Percentiles rank a stretch among this genome's conserved stretches.
phyloP scores from a whole-genome alignment of 2,329 filamentous ascomycete genomes.

The Alternaria infectoria region DNA sequence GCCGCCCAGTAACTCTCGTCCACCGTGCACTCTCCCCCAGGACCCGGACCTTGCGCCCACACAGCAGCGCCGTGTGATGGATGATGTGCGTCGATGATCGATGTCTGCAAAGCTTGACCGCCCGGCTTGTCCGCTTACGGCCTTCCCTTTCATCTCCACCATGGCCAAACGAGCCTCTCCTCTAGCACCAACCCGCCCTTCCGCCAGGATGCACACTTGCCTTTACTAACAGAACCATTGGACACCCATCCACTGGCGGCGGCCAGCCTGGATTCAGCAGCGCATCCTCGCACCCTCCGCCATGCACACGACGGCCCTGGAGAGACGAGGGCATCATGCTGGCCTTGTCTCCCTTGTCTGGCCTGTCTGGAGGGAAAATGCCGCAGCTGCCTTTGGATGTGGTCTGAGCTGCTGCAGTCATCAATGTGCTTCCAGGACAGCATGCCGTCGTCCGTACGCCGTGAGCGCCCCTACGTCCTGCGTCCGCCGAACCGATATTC shows the following conservation, averaged over 20 bases:
- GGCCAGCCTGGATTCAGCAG: background rate
- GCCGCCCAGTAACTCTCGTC: background rate
- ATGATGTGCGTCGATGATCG: constrained; percentile 19
- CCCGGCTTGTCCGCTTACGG: background rate
- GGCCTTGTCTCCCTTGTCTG: constrained; percentile 1
- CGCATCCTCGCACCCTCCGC: background rate
- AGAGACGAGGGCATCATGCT: constrained; percentile 7
- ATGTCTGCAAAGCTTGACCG: constrained; percentile 11
- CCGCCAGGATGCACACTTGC: background rate
- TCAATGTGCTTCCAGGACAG: constrained; percentile 4
- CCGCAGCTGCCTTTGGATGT: constrained; percentile 14
- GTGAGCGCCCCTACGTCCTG: constrained; percentile 1
- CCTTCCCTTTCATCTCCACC: background rate
- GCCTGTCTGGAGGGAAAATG: constrained; percentile 17
- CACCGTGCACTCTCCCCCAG: constrained; percentile 2
- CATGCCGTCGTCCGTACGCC: constrained; percentile 8
- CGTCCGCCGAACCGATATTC: constrained; percentile 9
- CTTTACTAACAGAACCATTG: background rate
- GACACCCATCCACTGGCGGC: background rate
- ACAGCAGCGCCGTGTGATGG: constrained; percentile 1
- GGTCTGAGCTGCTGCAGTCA: constrained; percentile 17
- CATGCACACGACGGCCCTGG: constrained; percentile 1
- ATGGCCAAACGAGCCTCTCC: background rate
- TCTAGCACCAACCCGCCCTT: background rate
- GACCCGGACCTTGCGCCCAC: constrained; percentile 6